These are phyloP conservation scores for Alternaria atra DNA, from an alignment of 2,329 filamentous ascomycete genomes.

Conservation along the genomic window DNA sequence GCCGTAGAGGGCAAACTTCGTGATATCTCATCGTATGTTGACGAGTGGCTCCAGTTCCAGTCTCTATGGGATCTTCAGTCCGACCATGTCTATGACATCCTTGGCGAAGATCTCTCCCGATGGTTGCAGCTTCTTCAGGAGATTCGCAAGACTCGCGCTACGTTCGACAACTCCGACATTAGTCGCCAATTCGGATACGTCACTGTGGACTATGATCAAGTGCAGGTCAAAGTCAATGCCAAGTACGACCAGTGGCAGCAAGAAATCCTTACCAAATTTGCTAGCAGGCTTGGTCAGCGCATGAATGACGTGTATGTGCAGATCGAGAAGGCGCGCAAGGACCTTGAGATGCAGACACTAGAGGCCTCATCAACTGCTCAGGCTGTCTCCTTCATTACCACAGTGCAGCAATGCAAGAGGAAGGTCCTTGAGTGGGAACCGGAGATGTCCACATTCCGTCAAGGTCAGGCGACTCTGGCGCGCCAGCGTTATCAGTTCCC, in stretches of 20 bases:
- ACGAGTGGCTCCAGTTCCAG: constrained; percentile 98
- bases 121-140: constrained; percentile 98
- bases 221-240: constrained; percentile 97
- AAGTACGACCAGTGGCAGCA: constrained; percentile 99
- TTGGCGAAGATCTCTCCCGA: constrained; percentile 88
- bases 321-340: constrained; percentile 86
- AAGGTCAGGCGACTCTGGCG: constrained; percentile 90
- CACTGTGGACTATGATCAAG: constrained; percentile 96
- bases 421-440: constrained; percentile 95
- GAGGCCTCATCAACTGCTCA: constrained; percentile 96
- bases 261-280: constrained; percentile 94
- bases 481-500: constrained; percentile 95
- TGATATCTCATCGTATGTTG: constrained; percentile 84
- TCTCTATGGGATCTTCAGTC: constrained; percentile 98
- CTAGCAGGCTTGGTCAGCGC: constrained; percentile 82
- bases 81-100: constrained; percentile 90
- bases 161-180: constrained; percentile 96
- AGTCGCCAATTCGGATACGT: constrained; percentile 93
- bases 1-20: constrained; percentile 84
- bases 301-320: constrained; percentile 94
- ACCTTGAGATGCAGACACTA: constrained; percentile 89
- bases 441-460: constrained; percentile 93
- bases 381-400: constrained; percentile 97
- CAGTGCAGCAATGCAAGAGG: constrained; percentile 93
- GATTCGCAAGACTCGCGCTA: constrained; percentile 92